Conservation (phyloP, 1,284 basidiomycete species). For the Albatrellus sp. region DNA sequence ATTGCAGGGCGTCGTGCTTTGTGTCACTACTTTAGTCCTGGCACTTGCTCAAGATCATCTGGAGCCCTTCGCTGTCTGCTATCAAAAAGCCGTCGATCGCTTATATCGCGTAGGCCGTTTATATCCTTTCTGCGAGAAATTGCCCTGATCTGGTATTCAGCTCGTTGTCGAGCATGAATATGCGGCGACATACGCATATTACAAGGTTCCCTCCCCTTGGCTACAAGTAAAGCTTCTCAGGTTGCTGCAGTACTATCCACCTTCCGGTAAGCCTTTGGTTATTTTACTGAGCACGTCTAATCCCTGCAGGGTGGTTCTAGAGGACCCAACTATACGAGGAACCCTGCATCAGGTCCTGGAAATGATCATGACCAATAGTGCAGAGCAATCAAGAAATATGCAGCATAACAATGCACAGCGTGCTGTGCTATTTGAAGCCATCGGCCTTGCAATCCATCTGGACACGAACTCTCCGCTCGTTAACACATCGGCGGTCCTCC, state of each 20-base stretch:
- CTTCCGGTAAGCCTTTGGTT: constrained; percentile 50
- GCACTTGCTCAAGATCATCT: constrained; percentile 90
- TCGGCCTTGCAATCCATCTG: constrained; percentile 92
- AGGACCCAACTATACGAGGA: constrained; percentile 70
- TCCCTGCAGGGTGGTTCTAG: constrained; percentile 26
- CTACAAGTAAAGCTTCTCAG: constrained; percentile 93
- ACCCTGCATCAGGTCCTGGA: constrained; percentile 81
- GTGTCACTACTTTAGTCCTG: constrained; percentile 90
- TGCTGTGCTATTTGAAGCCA: constrained; percentile 97
- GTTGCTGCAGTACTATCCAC: constrained; percentile 90
- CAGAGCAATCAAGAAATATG: constrained; percentile 87
- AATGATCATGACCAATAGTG: constrained; percentile 85
- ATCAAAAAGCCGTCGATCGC: constrained; percentile 88
- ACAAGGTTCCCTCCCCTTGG: constrained; percentile 97
- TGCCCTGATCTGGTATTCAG: constrained; percentile 27
- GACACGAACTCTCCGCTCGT: constrained; percentile 89
- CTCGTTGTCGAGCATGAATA: constrained; percentile 88
- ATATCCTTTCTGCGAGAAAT: not conserved
- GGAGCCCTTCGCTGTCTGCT: constrained; percentile 83
- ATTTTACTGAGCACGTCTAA: constrained; percentile 4
- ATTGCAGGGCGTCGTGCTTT: constrained; percentile 81
- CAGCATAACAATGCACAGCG: constrained; percentile 99
- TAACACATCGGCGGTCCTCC: constrained; percentile 78
- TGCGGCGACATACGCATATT: constrained; percentile 85
- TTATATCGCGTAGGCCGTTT: constrained; percentile 58